phyloP scores from a whole-genome alignment of 2,329 filamentous ascomycete species.

The Xylariaceae sp. region DNA sequence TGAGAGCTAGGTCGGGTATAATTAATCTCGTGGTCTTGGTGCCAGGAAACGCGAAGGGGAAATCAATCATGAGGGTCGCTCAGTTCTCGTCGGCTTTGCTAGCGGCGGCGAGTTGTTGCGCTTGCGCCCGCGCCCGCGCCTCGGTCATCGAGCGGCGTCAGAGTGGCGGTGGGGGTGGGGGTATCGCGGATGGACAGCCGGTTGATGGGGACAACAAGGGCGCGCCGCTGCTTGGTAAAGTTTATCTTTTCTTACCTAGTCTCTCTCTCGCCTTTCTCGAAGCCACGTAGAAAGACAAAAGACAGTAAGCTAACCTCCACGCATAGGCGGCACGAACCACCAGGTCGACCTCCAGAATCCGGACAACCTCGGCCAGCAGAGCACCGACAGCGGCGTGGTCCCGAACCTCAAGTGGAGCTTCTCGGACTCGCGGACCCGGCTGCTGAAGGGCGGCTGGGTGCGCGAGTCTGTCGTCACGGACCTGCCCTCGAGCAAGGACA shows the following conservation, averaged over 20 bases:
- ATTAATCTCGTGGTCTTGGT: no score
- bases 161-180: slow-evolving; percentile 12
- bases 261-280: neutral
- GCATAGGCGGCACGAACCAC: slow-evolving; percentile 57
- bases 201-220: slow-evolving; percentile 54
- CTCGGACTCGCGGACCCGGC: slow-evolving; percentile 58
- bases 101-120: slow-evolving; percentile 11
- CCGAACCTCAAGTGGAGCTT: slow-evolving; percentile 67
- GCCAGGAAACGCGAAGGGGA: no score
- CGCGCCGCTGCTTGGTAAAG: slow-evolving; percentile 50
- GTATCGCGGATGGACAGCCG: slow-evolving; percentile 49
- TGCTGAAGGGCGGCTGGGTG: slow-evolving; percentile 60
- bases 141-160: slow-evolving; percentile 23
- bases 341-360: slow-evolving; percentile 58
- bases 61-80: slow-evolving; percentile 18
- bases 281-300: neutral
- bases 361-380: slow-evolving; percentile 55
- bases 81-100: slow-evolving; percentile 19
- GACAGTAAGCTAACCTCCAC: neutral
- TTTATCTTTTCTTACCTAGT: neutral
- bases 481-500: slow-evolving; percentile 59
- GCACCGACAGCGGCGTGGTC: slow-evolving; percentile 58
- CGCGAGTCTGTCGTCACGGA: slow-evolving; percentile 63
- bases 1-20: no score
- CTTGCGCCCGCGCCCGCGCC: slow-evolving; percentile 10